Evolutionary conservation across 169 alveolate species (phyloP).

Genomic region (Eimeria tenella): DNA sequence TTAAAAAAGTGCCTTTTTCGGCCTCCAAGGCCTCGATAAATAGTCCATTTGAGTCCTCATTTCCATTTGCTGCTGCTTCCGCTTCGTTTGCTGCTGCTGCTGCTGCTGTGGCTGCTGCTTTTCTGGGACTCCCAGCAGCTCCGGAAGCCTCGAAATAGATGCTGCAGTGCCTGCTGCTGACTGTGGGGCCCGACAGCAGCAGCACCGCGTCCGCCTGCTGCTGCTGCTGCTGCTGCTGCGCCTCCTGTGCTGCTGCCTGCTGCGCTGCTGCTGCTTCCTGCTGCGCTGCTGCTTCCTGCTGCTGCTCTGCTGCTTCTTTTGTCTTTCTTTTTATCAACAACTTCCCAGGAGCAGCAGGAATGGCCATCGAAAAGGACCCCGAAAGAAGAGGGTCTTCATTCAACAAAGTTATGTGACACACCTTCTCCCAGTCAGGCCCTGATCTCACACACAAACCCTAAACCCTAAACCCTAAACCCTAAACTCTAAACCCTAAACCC

Average conservation of each 20-base stretch:
- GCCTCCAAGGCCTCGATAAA: conserved; percentile 1
- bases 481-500: background rate
- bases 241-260: background rate
- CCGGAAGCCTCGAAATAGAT: too few relatives aligned
- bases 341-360: conserved; percentile 81
- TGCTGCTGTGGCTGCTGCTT: background rate
- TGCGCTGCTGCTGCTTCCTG: background rate
- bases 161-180: too few relatives aligned
- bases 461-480: conserved; percentile 27
- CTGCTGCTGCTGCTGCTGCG: conserved; percentile 11
- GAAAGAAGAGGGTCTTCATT: conserved; percentile 93
- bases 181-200: too few relatives aligned
- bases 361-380: conserved; percentile 86
- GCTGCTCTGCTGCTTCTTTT: conserved; percentile 9
- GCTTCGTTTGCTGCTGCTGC: conserved; percentile 9
- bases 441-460: background rate
- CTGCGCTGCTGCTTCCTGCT: background rate
- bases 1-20: conserved; percentile 16
- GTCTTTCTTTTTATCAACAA: conserved; percentile 88
- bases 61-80: too few relatives aligned
- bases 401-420: conserved; percentile 87
- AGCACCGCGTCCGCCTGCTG: background rate
- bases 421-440: conserved; percentile 42
- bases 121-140: background rate
- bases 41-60: too few relatives aligned